Percentiles rank a stretch among this genome's conserved stretches.
Conservation (phyloP, 495 filamentous ascomycete genomes). For the Darksidea phi region DNA sequence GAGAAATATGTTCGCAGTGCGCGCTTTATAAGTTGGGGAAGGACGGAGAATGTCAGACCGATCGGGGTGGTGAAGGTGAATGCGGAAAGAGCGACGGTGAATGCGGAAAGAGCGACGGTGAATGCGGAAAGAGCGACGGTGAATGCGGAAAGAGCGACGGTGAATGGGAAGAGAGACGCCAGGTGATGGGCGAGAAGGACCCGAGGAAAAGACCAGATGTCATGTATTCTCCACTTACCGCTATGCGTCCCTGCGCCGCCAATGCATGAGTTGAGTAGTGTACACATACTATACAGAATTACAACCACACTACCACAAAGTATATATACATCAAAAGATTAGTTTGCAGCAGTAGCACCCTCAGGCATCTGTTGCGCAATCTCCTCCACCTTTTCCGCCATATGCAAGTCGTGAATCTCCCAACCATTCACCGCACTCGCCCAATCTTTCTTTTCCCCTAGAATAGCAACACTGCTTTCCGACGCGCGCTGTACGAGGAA, state of each 20-base stretch:
- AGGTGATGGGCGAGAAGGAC: too few relatives aligned
- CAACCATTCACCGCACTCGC: conserved; percentile 51
- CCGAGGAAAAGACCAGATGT: not conserved
- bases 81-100: not conserved
- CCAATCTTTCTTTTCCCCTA: conserved; percentile 85
- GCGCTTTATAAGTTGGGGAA: not conserved
- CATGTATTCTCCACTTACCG: not conserved
- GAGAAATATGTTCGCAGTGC: not conserved
- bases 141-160: not conserved
- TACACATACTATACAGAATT: conserved; percentile 7
- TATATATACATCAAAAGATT: not conserved
- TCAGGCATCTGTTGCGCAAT: conserved; percentile 6
- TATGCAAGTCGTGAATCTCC: conserved; percentile 49
- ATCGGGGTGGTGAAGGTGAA: not conserved
- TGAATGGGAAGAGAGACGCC: not conserved
- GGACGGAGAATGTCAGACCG: not conserved
- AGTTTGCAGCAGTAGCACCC: not conserved
- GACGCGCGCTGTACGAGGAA: conserved; percentile 73
- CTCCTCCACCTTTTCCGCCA: conserved; percentile 33
- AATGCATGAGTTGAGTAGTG: conserved; percentile 17
- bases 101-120: not conserved
- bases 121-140: not conserved
- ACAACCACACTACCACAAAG: not conserved
- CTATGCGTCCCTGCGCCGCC: not conserved
- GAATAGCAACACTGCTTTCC: conserved; percentile 61